Conservation (phyloP, 148 eudicot species). For the Rhododendron ovatum region DNA sequence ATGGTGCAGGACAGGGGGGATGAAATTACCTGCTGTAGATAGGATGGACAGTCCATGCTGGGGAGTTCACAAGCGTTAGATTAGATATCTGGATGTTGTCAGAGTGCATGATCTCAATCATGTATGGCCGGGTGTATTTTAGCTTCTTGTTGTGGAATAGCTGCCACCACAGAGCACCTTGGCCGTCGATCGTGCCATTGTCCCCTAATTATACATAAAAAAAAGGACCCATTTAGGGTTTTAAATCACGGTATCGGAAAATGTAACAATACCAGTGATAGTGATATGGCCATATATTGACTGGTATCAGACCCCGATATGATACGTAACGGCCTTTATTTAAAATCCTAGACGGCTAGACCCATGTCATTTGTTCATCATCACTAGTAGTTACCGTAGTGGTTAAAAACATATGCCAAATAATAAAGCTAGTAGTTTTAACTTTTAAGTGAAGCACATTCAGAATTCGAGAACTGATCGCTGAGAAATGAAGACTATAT, state of each 20-base stretch:
- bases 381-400: neutral
- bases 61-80: constrained; percentile 68
- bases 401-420: neutral
- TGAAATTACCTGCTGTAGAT: constrained; percentile 68
- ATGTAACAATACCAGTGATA: neutral
- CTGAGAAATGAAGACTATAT: neutral
- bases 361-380: neutral
- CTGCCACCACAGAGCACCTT: constrained; percentile 86
- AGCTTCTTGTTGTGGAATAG: constrained; percentile 55
- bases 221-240: neutral
- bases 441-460: neutral
- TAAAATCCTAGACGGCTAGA: neutral
- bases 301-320: neutral
- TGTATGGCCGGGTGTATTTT: constrained; percentile 78
- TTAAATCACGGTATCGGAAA: neutral
- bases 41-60: constrained; percentile 88
- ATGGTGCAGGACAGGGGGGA: neutral
- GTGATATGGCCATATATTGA: neutral
- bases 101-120: constrained; percentile 75
- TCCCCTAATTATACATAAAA: constrained; percentile 35
- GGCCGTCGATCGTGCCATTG: constrained; percentile 88
- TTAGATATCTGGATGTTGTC: constrained; percentile 66
- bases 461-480: neutral
- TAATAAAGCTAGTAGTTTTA: too few species aligned
- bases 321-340: neutral